Evolutionary conservation across 2,329 filamentous ascomycete genomes (phyloP), one percentile per base, ranked within the genome.

Genomic region (Paecilomyces formosus): DNA sequence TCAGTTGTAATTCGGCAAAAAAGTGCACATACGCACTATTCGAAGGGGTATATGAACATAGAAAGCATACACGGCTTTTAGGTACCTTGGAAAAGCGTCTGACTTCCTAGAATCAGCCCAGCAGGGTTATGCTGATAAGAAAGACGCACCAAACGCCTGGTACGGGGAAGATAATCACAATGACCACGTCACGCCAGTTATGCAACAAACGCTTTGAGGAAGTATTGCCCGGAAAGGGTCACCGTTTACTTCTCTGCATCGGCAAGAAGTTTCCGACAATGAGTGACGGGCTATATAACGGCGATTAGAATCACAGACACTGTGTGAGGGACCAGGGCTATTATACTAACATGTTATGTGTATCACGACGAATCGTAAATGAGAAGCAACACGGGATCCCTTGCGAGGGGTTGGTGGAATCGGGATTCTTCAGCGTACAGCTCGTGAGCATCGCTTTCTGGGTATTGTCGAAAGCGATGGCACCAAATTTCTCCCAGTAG

Each of bases 401-500:
- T 21, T 88, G 85, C 57, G 88, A 84, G 52, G 85, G 85, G 2
- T 87, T 85, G 60, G 83, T 83, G 55, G 85, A 81, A 62, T 86
- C 84, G 3, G 90, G 92, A 64, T 87, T 92, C 74, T 96, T 96
- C 61, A 99, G 78, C 11, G 90, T 88, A 72, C 94, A 99, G 64
- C 90, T 93, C 22, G 94, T 99, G 65, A 99, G 80, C 68, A 99
- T 90, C 22, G 93, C 95, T 72, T 99, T 96, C 71, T 97, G 94
- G 9, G 85, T 87, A 58, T 88, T 86, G 70, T 99, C 94, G 74
- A 99, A 99, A 9, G 94, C 95, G 67, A 99, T 97, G 4, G 92
- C 93, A 55, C 93, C 92, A 70, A 99, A 99, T 69, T 99, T 96
- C 75, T 99, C 94, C 94, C 94, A 99, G 70, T 99, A 99, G 67